Evolutionary conservation across 129 eudicot species (phyloP), one percentile per base, ranked within the genome.

Genomic region (Flaveria trinervia): DNA sequence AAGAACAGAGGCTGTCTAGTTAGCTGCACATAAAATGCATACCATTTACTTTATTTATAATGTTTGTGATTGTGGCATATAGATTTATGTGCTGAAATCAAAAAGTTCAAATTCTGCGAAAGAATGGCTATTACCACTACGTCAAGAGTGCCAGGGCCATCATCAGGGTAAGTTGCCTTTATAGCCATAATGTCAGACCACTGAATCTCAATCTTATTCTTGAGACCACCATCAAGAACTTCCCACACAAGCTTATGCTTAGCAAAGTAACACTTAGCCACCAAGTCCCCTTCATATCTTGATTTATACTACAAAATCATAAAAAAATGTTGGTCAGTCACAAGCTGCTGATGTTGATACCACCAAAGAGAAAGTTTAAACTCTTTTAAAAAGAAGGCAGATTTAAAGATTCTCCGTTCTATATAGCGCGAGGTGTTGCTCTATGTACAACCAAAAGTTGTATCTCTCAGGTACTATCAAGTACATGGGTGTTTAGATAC

Each of bases 211-310:
- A 93, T 85, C 89, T 91, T 93, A 80, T 93, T 93, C 85, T 93
- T 93, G 17, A 90, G 93, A n/a, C 98, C 97, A 9, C 97, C 97
- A 70, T 93, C 97, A 74, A 93, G 97, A 82, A 93, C 96, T 83
- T 93, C 98, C 98, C 98, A 93, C 0, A 91, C 98, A 30, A 93
- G 87, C 89, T 93, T 93, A 86, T 93, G 97, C 90, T 93, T 93
- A 7, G 97, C 98, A 80, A 91, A 93, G 77, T 93, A 93, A 77
- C 98, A 93, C 82, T 93, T 93, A 4, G 93, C 98, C 70, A 91
- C 97, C 69, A 93, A 73, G 84, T 93, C 98, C n/a, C 98, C 98
- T 87, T 93, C 98, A 56, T 93, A 79, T 87, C 93, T 87, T 11
- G 98, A 91, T 65, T 85, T 93, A 50, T 93, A 93, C 98, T 93